phyloP scores from a whole-genome alignment of 129 eudicot species.

The Escallonia rubra region DNA sequence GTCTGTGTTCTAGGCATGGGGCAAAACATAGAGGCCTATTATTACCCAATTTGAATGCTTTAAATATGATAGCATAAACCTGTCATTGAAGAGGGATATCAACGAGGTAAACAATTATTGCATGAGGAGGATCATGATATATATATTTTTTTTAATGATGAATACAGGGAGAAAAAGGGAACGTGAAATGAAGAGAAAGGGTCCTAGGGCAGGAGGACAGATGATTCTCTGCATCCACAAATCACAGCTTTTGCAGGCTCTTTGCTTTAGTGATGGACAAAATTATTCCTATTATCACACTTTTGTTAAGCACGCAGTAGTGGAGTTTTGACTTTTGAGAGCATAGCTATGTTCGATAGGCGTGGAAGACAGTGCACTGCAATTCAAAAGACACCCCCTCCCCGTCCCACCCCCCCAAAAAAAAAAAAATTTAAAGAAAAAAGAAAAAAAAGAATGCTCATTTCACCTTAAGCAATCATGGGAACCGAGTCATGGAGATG shows the following conservation, averaged over 20 bases:
- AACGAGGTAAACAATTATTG: too few species aligned
- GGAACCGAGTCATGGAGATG: too few species aligned
- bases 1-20: not conserved
- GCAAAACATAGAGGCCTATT: too few species aligned
- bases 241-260: not conserved
- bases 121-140: not conserved
- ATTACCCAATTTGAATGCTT: too few species aligned
- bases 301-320: conserved; percentile 12
- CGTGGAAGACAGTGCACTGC: conserved; percentile 6
- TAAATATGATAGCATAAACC: too few species aligned
- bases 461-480: too few species aligned
- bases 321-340: conserved; percentile 3
- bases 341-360: not conserved
- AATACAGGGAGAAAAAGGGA: not conserved
- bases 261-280: conserved; percentile 1
- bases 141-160: conserved; percentile 1
- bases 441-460: too few species aligned
- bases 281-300: not conserved
- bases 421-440: too few species aligned
- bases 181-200: conserved; percentile 10
- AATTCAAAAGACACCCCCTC: too few species aligned
- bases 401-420: too few species aligned
- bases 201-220: not conserved
- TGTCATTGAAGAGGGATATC: too few species aligned
- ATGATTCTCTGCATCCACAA: not conserved